Conservation (phyloP, 176 grass and related monocot genomes). For the Dactylis glomerata region DNA sequence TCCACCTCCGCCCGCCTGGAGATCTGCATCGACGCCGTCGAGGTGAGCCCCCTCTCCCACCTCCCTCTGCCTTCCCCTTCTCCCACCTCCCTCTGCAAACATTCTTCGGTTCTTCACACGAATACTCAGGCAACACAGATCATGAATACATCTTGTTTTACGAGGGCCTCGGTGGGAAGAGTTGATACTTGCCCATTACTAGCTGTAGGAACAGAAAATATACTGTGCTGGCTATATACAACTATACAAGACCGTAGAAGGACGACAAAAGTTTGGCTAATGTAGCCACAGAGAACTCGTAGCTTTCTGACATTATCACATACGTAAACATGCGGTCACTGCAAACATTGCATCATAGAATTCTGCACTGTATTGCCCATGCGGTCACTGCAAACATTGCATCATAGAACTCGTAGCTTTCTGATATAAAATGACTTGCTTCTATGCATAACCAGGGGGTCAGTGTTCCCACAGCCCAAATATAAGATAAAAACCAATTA, state of each 20-base stretch:
- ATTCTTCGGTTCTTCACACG: constrained; percentile 89
- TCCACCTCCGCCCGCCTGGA: too few relatives aligned
- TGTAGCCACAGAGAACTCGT: background rate
- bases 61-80: too few relatives aligned
- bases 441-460: background rate
- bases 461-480: too few relatives aligned
- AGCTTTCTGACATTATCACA: background rate
- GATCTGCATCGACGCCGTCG: too few relatives aligned
- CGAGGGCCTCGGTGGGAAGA: constrained; percentile 72
- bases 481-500: too few relatives aligned
- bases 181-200: too few relatives aligned
- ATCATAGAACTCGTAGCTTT: background rate
- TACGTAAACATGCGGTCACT: background rate
- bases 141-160: constrained; percentile 99
- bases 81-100: constrained; percentile 75
- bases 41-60: too few relatives aligned
- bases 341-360: background rate
- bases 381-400: too few relatives aligned
- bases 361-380: background rate
- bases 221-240: background rate
- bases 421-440: background rate
- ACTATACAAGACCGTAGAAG: background rate
- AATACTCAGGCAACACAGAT: constrained; percentile 95
- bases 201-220: too few relatives aligned
- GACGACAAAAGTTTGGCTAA: background rate